A percentile compares a stretch with the other conserved stretches of the same genome.
Evolutionary conservation across 1,284 basidiomycete genomes (phyloP).

Genomic region (Spongiforma sp.): DNA sequence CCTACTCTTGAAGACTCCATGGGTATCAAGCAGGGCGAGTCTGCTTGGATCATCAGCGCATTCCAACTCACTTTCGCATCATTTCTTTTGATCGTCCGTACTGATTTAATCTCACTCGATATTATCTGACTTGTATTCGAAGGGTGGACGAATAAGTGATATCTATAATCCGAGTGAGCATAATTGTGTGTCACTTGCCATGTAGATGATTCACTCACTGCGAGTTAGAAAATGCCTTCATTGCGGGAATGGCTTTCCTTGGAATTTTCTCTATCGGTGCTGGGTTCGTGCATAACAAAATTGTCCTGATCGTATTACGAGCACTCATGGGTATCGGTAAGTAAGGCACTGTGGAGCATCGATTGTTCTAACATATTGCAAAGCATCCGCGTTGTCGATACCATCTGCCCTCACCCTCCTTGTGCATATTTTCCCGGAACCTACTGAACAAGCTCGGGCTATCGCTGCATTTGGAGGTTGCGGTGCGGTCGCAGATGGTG

Average conservation of each 20-base stretch:
- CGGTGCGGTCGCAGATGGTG: constrained; percentile 51
- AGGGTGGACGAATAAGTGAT: constrained; percentile 40
- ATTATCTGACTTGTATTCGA: constrained; percentile 14
- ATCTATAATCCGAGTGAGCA: constrained; percentile 36
- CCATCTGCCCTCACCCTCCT: constrained; percentile 54
- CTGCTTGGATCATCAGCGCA: constrained; percentile 44
- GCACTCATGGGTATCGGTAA: constrained; percentile 31
- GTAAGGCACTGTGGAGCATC: not conserved
- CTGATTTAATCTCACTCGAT: constrained; percentile 17
- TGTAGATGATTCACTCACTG: not conserved
- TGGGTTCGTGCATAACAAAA: constrained; percentile 48
- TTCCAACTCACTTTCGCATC: constrained; percentile 50
- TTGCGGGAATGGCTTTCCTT: constrained; percentile 39
- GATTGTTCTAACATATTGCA: constrained; percentile 5
- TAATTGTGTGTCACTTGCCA: not conserved
- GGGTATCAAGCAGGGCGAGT: constrained; percentile 66
- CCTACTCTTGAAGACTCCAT: constrained; percentile 28
- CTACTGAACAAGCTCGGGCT: constrained; percentile 49
- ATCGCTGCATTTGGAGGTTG: constrained; percentile 51
- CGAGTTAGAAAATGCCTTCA: constrained; percentile 28
- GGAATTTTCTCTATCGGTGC: constrained; percentile 44
- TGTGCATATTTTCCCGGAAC: constrained; percentile 50
- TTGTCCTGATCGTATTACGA: constrained; percentile 31
- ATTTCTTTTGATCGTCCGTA: constrained; percentile 45
- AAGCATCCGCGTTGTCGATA: constrained; percentile 50